Evolutionary conservation across 108 stramenopile genomes (phyloP).

Genomic region (Nitzschia inconspicua): DNA sequence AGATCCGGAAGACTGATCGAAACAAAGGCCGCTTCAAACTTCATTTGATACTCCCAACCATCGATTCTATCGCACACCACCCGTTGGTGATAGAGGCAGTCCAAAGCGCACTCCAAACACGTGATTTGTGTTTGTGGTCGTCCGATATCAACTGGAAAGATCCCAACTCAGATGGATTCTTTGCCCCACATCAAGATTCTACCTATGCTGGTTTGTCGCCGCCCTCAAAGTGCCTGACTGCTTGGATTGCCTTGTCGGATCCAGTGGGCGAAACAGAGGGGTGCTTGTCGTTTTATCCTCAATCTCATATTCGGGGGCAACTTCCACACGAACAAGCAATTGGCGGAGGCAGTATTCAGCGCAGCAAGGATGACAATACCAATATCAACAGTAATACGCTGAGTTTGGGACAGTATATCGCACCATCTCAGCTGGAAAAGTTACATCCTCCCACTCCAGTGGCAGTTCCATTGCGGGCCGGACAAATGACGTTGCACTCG

Average conservation of each 20-base stretch:
- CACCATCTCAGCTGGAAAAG: neutral
- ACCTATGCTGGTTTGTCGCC: slow-evolving; percentile 41
- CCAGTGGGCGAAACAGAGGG: slow-evolving; percentile 32
- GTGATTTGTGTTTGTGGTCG: slow-evolving; percentile 21
- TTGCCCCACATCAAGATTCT: slow-evolving; percentile 38
- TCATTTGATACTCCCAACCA: slow-evolving; percentile 4
- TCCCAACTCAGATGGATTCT: slow-evolving; percentile 19
- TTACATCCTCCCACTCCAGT: neutral
- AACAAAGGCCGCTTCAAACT: neutral
- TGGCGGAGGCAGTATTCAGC: neutral
- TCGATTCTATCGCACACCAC: slow-evolving; percentile 7
- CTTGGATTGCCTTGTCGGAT: slow-evolving; percentile 42
- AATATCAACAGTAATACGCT: slow-evolving; percentile 25
- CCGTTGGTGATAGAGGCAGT: slow-evolving; percentile 1
- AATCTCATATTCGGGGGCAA: slow-evolving; percentile 29
- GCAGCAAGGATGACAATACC: neutral
- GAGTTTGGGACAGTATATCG: slow-evolving; percentile 30
- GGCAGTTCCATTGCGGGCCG: slow-evolving; percentile 4
- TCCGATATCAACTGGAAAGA: slow-evolving; percentile 44
- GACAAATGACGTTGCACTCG: slow-evolving; percentile 19
- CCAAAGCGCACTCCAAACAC: neutral
- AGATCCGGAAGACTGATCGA: neutral
- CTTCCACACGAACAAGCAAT: slow-evolving; percentile 4
- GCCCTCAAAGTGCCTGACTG: slow-evolving; percentile 20
- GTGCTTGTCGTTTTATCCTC: slow-evolving; percentile 33